These are phyloP conservation scores for Takashimella tepidaria DNA, from an alignment of 1,284 basidiomycete species.

Conservation along the genomic window DNA sequence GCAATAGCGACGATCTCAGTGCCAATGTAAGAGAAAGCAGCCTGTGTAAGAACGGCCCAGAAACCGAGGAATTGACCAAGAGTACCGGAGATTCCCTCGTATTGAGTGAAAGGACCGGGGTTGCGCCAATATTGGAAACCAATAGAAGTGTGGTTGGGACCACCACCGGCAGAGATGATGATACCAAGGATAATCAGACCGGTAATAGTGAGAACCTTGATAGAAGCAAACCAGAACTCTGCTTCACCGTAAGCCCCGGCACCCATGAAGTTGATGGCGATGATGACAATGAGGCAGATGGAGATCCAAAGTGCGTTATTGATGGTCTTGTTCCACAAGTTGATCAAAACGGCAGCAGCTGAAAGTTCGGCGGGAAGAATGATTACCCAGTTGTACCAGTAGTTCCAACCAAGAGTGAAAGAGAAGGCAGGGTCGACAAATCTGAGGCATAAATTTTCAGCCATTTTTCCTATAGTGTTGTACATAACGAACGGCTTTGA, in stretches of 20 bases:
- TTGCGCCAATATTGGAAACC: conserved; percentile 50
- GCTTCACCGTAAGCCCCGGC: conserved; percentile 40
- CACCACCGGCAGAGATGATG: conserved; percentile 55
- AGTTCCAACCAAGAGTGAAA: conserved; percentile 79
- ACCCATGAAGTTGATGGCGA: conserved; percentile 42
- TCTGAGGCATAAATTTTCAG: not conserved
- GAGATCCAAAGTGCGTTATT: conserved; percentile 68
- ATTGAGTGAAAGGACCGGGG: conserved; percentile 48
- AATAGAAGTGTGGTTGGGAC: conserved; percentile 40
- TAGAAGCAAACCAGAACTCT: conserved; percentile 55
- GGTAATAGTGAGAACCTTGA: conserved; percentile 72
- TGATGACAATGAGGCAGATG: conserved; percentile 64
- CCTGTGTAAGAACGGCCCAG: conserved; percentile 15
- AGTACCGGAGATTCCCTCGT: conserved; percentile 50
- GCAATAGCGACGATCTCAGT: conserved; percentile 48
- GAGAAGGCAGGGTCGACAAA: conserved; percentile 62
- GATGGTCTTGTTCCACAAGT: conserved; percentile 59
- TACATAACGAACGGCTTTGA: too few species aligned
- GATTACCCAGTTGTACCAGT: conserved; percentile 66
- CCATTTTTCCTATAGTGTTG: too few species aligned
- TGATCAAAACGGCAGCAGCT: conserved; percentile 70
- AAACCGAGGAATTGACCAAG: conserved; percentile 27
- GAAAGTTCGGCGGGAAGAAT: conserved; percentile 71
- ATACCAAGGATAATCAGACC: conserved; percentile 56
- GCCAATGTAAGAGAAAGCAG: conserved; percentile 18